These are phyloP conservation scores for Taxillus chinensis DNA, from an alignment of 164 flowering plant genomes.

Conservation along the genomic window DNA sequence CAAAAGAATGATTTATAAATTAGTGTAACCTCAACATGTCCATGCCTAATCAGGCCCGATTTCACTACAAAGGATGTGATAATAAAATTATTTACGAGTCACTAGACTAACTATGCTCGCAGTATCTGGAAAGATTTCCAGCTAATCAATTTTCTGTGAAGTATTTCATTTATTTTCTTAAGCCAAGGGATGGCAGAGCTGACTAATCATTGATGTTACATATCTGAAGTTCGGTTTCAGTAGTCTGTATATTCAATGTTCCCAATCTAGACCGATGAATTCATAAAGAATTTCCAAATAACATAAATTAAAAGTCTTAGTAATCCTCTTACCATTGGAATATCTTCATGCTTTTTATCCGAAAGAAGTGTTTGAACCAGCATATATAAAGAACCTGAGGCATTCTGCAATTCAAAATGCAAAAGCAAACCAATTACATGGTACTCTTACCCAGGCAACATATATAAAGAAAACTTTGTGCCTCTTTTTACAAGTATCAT, in stretches of 20 bases:
- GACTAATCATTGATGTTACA: too few relatives aligned
- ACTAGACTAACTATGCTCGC: too few relatives aligned
- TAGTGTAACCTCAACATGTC: background rate
- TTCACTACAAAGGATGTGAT: too few relatives aligned
- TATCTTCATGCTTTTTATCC: conserved; percentile 7
- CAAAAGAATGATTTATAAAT: background rate
- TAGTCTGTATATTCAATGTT: background rate
- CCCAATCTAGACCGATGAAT: background rate
- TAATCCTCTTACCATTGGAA: conserved; percentile 1
- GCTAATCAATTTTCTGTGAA: too few relatives aligned
- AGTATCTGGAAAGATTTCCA: too few relatives aligned
- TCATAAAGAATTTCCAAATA: background rate
- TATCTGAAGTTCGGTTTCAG: too few relatives aligned
- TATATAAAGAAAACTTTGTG: background rate
- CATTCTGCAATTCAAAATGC: background rate
- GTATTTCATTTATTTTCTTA: too few relatives aligned
- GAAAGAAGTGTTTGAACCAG: background rate
- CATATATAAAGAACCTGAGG: background rate
- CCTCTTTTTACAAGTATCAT: background rate
- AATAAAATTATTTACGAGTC: too few relatives aligned
- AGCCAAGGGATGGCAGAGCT: too few relatives aligned
- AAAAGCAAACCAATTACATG: too few relatives aligned
- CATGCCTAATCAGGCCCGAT: background rate
- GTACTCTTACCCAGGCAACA: too few relatives aligned
- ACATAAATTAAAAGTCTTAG: background rate